Percentiles rank a stretch among this genome's conserved stretches.
Conservation (phyloP, 768 basidiomycete genomes). For the Russula earlei region DNA sequence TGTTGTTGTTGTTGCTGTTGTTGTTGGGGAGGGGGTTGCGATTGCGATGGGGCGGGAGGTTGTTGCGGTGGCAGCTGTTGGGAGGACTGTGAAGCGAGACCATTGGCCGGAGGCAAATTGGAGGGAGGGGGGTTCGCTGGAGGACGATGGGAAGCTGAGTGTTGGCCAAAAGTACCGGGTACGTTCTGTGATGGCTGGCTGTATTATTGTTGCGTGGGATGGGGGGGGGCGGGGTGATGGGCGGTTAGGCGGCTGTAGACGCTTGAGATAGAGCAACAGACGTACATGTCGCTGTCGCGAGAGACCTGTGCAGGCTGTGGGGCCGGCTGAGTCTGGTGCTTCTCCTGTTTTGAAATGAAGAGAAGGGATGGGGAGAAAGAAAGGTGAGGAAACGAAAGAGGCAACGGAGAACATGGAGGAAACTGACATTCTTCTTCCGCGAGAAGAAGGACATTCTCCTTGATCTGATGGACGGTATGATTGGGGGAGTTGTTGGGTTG, state of each 20-base stretch:
- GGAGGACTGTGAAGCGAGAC: slow-evolving; percentile 24
- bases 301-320: slow-evolving; percentile 12
- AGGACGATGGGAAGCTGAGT: slow-evolving; percentile 24
- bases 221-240: neutral
- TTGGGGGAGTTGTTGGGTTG: slow-evolving; percentile 24
- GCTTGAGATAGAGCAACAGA: neutral
- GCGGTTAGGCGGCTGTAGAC: slow-evolving; percentile 4
- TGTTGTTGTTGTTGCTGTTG: slow-evolving; percentile 28
- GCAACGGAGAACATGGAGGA: neutral
- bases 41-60: slow-evolving; percentile 21
- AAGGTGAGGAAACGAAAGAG: neutral
- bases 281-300: slow-evolving; percentile 14
- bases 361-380: neutral
- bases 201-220: neutral
- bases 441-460: slow-evolving; percentile 93
- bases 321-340: slow-evolving; percentile 15
- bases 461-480: slow-evolving; percentile 63
- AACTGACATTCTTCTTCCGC: slow-evolving; percentile 57
- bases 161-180: slow-evolving; percentile 4
- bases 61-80: slow-evolving; percentile 27
- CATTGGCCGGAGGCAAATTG: slow-evolving; percentile 26
- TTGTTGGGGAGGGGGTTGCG: slow-evolving; percentile 24
- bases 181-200: slow-evolving; percentile 11
- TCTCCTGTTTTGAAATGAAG: slow-evolving; percentile 15
- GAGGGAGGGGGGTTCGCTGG: slow-evolving; percentile 26